phyloP scores from a whole-genome alignment of 345 rosid species.

The Draba incana region DNA sequence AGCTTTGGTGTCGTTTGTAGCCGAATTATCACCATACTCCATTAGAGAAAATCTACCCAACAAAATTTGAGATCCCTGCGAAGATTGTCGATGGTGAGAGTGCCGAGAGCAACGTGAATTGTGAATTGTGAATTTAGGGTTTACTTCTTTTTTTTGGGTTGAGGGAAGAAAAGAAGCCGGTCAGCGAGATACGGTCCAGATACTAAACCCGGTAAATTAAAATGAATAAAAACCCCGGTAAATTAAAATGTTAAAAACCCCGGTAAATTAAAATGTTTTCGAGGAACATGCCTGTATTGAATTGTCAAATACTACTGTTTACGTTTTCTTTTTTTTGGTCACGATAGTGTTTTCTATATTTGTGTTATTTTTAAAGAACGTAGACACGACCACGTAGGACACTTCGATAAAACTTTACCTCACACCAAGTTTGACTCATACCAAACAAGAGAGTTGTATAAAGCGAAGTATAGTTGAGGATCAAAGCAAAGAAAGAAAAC shows the following conservation, averaged over 20 bases:
- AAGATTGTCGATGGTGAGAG: slow-evolving; percentile 3
- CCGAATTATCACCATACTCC: slow-evolving; percentile 61
- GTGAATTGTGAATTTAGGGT: slow-evolving; percentile 32
- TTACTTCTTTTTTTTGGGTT: not conserved
- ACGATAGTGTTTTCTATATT: not conserved
- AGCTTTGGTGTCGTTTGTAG: slow-evolving; percentile 47
- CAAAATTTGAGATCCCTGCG: slow-evolving; percentile 1
- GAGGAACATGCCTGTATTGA: too few relatives aligned
- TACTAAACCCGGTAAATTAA: not conserved
- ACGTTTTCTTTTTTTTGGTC: too few relatives aligned
- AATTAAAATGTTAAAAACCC: too few relatives aligned
- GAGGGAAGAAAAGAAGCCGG: slow-evolving; percentile 1
- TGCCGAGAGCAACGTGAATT: slow-evolving; percentile 23
- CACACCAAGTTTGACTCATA: slow-evolving; percentile 37
- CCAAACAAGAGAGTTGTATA: slow-evolving; percentile 6
- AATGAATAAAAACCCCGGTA: too few relatives aligned
- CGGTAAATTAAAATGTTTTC: too few relatives aligned
- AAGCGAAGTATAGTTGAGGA: not conserved
- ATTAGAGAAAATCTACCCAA: slow-evolving; percentile 9
- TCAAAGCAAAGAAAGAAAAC: not conserved
- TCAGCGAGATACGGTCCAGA: slow-evolving; percentile 21
- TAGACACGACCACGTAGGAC: not conserved
- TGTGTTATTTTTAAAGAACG: too few relatives aligned
- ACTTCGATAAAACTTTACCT: not conserved
- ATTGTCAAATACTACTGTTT: too few relatives aligned